Evolutionary conservation across 805 yeast species (phyloP).

Genomic region (Tetrapisispora nanseiensis): DNA sequence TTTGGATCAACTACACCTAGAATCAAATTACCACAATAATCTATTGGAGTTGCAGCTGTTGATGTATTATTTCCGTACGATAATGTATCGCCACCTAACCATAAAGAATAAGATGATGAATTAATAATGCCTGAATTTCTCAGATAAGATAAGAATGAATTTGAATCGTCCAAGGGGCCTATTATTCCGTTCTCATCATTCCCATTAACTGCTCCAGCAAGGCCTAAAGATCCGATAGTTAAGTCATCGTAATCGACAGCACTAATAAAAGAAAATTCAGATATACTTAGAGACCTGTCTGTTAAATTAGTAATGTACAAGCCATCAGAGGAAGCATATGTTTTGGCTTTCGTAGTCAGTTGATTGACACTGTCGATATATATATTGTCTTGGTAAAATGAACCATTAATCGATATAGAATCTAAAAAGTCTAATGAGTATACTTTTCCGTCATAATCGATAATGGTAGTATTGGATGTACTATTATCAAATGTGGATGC

Average conservation of each 20-base stretch:
- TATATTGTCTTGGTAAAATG: slow-evolving; percentile 18
- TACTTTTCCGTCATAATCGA: slow-evolving; percentile 5
- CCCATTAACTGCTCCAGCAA: slow-evolving; percentile 28
- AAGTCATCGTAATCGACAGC: slow-evolving; percentile 31
- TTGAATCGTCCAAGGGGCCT: slow-evolving; percentile 11
- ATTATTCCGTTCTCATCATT: slow-evolving; percentile 13
- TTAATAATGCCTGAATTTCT: slow-evolving; percentile 25
- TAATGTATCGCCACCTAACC: slow-evolving; percentile 25
- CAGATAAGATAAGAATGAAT: slow-evolving; percentile 30
- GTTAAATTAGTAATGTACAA: neutral
- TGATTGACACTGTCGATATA: slow-evolving; percentile 8
- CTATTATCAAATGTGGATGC: slow-evolving; percentile 9
- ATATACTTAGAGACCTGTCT: slow-evolving; percentile 9
- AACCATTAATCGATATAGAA: slow-evolving; percentile 15
- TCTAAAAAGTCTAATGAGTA: slow-evolving; percentile 20
- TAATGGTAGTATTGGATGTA: slow-evolving; percentile 13
- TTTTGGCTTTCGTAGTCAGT: neutral
- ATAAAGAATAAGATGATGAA: slow-evolving; percentile 37
- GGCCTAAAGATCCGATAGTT: slow-evolving; percentile 37
- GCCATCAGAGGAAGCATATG: neutral
- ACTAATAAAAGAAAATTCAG: slow-evolving; percentile 29
- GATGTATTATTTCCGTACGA: slow-evolving; percentile 2
- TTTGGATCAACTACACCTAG: slow-evolving; percentile 51
- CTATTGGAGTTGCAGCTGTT: slow-evolving; percentile 4
- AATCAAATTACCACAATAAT: slow-evolving; percentile 31